A percentile compares a stretch with the other conserved stretches of the same genome.
phyloP scores from a whole-genome alignment of 2,329 filamentous ascomycete species.

The Fonsecaea pedrosoi region DNA sequence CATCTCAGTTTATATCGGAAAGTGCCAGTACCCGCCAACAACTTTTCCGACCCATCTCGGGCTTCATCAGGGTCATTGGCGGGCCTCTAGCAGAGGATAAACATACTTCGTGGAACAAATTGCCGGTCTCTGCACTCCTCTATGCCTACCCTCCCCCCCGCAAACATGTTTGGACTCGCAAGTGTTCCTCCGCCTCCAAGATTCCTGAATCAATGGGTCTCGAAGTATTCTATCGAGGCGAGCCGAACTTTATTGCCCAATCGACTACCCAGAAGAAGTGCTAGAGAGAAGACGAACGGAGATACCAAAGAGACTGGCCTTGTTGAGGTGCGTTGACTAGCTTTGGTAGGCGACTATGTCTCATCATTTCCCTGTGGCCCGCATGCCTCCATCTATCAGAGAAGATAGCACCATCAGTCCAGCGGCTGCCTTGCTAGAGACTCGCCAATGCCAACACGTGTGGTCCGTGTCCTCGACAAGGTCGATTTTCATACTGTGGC shows the following conservation, averaged over 20 bases:
- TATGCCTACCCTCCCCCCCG: slow-evolving; percentile 20
- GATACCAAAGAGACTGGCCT: slow-evolving; percentile 9
- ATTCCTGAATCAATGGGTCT: slow-evolving; percentile 20
- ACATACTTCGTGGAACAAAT: slow-evolving; percentile 17
- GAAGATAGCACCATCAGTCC: slow-evolving; percentile 21
- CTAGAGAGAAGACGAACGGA: not conserved
- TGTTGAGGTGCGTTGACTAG: slow-evolving; percentile 23
- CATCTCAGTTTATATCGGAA: slow-evolving; percentile 22
- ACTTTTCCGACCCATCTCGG: slow-evolving; percentile 71
- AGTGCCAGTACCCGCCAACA: slow-evolving; percentile 19
- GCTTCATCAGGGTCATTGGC: slow-evolving; percentile 84
- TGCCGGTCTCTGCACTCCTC: slow-evolving; percentile 24
- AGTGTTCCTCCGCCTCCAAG: not conserved
- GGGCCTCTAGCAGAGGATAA: slow-evolving; percentile 50
- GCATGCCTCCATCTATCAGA: slow-evolving; percentile 19
- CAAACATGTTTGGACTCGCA: slow-evolving; percentile 16
- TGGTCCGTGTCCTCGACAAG: slow-evolving; percentile 24
- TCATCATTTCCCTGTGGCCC: slow-evolving; percentile 27
- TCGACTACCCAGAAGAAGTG: slow-evolving; percentile 9
- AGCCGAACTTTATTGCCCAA: slow-evolving; percentile 21
- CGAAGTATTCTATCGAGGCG: slow-evolving; percentile 23
- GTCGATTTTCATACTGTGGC: slow-evolving; percentile 24
- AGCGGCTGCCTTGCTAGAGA: slow-evolving; percentile 21
- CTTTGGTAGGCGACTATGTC: slow-evolving; percentile 26
- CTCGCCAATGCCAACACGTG: slow-evolving; percentile 12